Base-by-base conservation (phyloP, 345 rosid species). In the Linum usitatissimum region DNA sequence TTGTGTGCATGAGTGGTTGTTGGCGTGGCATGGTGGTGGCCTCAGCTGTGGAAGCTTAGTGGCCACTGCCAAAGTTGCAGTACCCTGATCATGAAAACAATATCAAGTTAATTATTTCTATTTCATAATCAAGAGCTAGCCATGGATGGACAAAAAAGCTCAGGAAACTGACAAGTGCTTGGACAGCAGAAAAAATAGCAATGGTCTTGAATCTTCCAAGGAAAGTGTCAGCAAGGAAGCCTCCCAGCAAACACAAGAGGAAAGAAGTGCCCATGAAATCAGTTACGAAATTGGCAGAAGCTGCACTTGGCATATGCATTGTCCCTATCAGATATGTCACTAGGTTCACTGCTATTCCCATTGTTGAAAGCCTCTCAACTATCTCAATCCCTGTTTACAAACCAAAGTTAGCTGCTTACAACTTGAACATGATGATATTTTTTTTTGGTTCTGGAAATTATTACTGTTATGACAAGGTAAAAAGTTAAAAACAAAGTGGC, bases 241-340 rank as follows among this genome's bases (percentile, higher is more conserved):
- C 91, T 0, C 91, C 91, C 0, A 85, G 84, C 74, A 85, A 57
- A 65, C 79, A 74, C 21, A 85, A 63, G n/a, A 83, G 73, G 28
- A 83, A 85, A 14, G 80, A 79, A 15, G 88, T 79, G 62, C 91
- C 88, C 88, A 83, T 75, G 68, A 83, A 85, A 60, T 83, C 88
- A 3, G 88, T 85, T 20, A 85, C 84, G 15, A 68, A 64, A 54
- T 83, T 85, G 31, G 87, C 91, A 9, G 91, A 83, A 40, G 80
- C 70, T 53, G 88, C 66, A 73, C 84, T 85, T 0, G 86, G 64
- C 12, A 81, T 76, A 73, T 79, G 88, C 86, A 83, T 76, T 30
- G 81, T 81, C n/a, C 81, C 83, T 6, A 53, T 72, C 72, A 83
- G 66, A 63, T 81, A 85, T 10, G 86, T 83, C 73, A 85, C 88